phyloP scores from a whole-genome alignment of 2,329 filamentous ascomycete species.

The Fusarium sp. region DNA sequence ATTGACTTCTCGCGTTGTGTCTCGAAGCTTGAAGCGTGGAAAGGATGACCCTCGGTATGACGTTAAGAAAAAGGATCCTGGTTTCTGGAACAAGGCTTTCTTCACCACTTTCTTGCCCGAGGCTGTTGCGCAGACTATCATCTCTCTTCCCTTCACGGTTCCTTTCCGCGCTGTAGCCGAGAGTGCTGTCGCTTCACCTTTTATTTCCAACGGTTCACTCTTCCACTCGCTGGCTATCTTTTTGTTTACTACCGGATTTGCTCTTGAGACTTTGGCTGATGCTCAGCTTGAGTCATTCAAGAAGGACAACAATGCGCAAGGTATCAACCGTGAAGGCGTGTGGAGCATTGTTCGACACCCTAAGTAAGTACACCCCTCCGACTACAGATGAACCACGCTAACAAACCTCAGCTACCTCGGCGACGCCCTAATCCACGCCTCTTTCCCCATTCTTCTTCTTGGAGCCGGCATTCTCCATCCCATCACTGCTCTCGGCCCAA shows the following conservation, averaged over 20 bases:
- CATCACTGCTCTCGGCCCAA: background rate
- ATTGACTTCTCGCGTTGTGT: background rate
- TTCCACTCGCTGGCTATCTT: conserved; percentile 8
- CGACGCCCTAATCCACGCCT: conserved; percentile 3
- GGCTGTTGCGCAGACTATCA: conserved; percentile 20
- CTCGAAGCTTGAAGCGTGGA: conserved; percentile 15
- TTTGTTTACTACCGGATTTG: conserved; percentile 5
- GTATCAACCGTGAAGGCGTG: conserved; percentile 12
- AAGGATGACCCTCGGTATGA: conserved; percentile 17
- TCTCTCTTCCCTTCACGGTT: conserved; percentile 18
- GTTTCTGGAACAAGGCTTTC: conserved; percentile 11
- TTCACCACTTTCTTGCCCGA: conserved; percentile 14
- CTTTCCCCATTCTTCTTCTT: conserved; percentile 17
- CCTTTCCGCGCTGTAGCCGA: conserved; percentile 11
- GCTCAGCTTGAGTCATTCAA: conserved; percentile 16
- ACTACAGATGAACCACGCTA: rapidly evolving
- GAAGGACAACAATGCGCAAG: background rate
- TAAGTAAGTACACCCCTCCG: background rate
- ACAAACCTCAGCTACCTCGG: conserved; percentile 1
- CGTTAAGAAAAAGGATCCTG: background rate
- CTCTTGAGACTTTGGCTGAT: conserved; percentile 15
- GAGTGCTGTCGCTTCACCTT: conserved; percentile 7
- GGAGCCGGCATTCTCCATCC: conserved; percentile 12
- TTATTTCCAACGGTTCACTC: background rate
- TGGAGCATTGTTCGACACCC: conserved; percentile 32